Base-by-base conservation (phyloP, 129 eudicot species). In the Lactuca sativa region DNA sequence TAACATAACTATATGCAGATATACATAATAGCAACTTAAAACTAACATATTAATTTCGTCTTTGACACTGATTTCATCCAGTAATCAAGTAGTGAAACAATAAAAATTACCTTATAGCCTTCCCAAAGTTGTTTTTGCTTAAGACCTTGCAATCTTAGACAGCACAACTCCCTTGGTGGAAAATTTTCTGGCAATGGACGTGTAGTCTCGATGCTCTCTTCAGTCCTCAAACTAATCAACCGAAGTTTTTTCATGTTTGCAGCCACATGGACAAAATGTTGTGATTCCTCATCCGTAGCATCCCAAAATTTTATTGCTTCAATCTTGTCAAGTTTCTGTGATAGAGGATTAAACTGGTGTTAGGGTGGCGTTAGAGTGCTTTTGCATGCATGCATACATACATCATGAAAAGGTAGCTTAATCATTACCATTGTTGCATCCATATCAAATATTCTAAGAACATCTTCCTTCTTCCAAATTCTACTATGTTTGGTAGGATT, bases 161-260 rank as follows among this genome's bases (percentile, higher is more conserved):
- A 51, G 17, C 53, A 15, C 54, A 68, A 62, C 37, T 30, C 36
- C 37, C 16, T 36, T 37, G 21, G 73, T 0, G 48, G 62, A 55
- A 68, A 54, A 10, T 68, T 55, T 33, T 16, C 37, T 7, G 59
- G 62, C 43, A 68, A 18, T 8, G 33, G 13, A 11, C 18, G 16
- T 43, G 53, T 36, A 36, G 36, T 13, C 37, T 37, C n/a, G 5
- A 25, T 25, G 1, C 30, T 25, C 30, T 25, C 30, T 25, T 25
- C 30, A 25, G 30, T 25, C 30, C 2, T 37, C 52, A 16, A 2
- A 6, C 62, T 52, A 53, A 10, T 37, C 16, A 25, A 68, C 7
- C 73, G 33, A 17, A 68, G 62, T 17, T 68, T 54, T 52, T 54
- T 68, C 73, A 51, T 68, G 73, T 68, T 68, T 32, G 63, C 73